Evolutionary conservation across 2,329 filamentous ascomycete genomes (phyloP), one percentile per base, ranked within the genome.

Genomic region (Penicillium janthinellum): DNA sequence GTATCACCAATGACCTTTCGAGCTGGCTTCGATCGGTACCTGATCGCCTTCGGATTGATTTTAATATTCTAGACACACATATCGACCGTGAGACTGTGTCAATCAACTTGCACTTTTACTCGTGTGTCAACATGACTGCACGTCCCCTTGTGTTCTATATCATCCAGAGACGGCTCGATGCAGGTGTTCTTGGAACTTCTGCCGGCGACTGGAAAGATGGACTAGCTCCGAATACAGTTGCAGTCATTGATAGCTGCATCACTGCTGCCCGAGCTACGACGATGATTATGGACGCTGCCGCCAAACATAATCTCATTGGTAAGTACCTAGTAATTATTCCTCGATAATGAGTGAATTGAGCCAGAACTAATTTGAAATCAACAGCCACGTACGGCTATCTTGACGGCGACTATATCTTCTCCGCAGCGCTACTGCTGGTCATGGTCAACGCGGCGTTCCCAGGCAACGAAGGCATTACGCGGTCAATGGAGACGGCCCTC

Each of bases 121-220:
- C 84, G 45, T 85, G 83, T 66, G 79, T 85, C 65, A 84, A 84
- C 64, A 85, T 86, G 82, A 83, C 83, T 0, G 81, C 79, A 0
- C 74, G 83, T 4, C 83, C 83, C 0, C 70, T 85, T 25, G 74
- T 86, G 0, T 84, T 84, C 60, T 79, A 84, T 61, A 78, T 85
- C 2, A 81, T 84, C 7, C 80, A 83, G 66, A 76, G 77, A 45
- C 77, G 82, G 4, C 72, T 84, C 0, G 73, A 77, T 50, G 68
- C 72, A 20, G 71, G 73, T 5, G 56, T 71, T 2, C 63, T 64
- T n/a, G 70, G 69, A 12, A 70, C 71, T 11, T 73, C 75, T 11
- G 72, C 77, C 25, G 65, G 68, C 5, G 78, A 80, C 59, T 84
- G 82, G 81, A 79, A 77, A 60, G 70, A 76, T 2, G 82, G 80